Evolutionary conservation across 495 filamentous ascomycete genomes (phyloP), one percentile per base, ranked within the genome.

Genomic region (Xylaria intraflava): DNA sequence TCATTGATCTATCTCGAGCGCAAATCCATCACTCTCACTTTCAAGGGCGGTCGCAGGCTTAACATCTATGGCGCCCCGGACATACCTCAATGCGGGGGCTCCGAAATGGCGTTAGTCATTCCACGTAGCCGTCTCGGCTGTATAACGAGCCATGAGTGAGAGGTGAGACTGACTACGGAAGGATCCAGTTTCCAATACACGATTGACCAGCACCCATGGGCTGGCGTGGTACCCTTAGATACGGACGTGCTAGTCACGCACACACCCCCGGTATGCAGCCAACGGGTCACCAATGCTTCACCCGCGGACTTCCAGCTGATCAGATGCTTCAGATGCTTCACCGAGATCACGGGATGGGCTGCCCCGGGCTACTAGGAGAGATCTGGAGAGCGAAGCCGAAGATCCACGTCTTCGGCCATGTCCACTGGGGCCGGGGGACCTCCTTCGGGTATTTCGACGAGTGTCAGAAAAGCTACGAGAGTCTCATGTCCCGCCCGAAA

Each of bases 201-300:
- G 0, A 56, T 64, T 1, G 44, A 67, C 1, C 46, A 62, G 4
- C 68, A 76, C 27, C 69, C 72, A 5, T 83, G 80, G 81, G 55
- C 65, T 27, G 69, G 68, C 29, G 59, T 58, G 6, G 74, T 97
- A 16, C 92, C 93, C 0, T 56, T 67, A 7, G 81, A 87, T 46
- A 87, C 83, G 1, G 90, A 96, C 59, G 80, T 97, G 46, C 74
- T 97, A 0, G 70, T 97, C 36, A 97, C 92, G 9, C 92, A 97
- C 64, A 85, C 84, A 22, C 72, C 74, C 2, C 74, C 74, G 44
- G 73, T 76, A 64, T 46, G 66, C 55, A 10, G 12, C 6, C 7
- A 11, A 36, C 1, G 6, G 0, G 2, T 8, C 2, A 1, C 23
- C 14, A 6, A 23, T 33, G 29, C 35, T 36, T 40, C 0, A 9